These are phyloP conservation scores for Aspergillus taichungensis DNA, from an alignment of 495 filamentous ascomycete species.

Conservation along the genomic window DNA sequence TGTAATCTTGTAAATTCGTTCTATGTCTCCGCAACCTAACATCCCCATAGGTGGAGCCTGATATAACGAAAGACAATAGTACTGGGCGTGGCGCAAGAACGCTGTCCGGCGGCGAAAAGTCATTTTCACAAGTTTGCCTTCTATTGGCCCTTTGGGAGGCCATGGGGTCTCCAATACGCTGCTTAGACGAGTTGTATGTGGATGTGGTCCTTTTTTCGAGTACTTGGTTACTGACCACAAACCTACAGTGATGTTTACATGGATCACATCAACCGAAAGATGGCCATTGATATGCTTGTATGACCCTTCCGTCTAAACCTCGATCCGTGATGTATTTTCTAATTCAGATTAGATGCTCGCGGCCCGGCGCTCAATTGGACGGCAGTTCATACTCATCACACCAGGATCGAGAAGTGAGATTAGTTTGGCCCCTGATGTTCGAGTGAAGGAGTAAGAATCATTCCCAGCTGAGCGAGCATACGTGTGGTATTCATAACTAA, in stretches of 20 bases:
- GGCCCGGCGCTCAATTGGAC: slow-evolving; percentile 73
- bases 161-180: slow-evolving; percentile 91
- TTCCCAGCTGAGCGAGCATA: slow-evolving; percentile 8
- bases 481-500: slow-evolving; percentile 9
- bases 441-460: slow-evolving; percentile 76
- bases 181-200: slow-evolving; percentile 86
- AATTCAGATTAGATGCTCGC: slow-evolving; percentile 58
- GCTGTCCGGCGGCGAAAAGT: slow-evolving; percentile 92
- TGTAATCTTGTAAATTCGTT: background rate
- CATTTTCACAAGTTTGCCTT: slow-evolving; percentile 92
- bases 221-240: slow-evolving; percentile 12
- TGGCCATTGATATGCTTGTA: slow-evolving; percentile 93
- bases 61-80: slow-evolving; percentile 57
- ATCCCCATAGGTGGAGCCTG: slow-evolving; percentile 56
- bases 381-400: slow-evolving; percentile 95
- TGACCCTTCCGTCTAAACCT: slow-evolving; percentile 18
- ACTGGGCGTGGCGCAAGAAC: slow-evolving; percentile 78
- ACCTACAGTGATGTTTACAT: slow-evolving; percentile 81
- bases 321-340: slow-evolving; percentile 1
- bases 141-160: slow-evolving; percentile 92
- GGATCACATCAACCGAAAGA: slow-evolving; percentile 91
- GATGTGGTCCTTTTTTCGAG: background rate
- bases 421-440: slow-evolving; percentile 66
- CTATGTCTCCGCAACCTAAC: background rate
- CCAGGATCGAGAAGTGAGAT: slow-evolving; percentile 75